phyloP scores from a whole-genome alignment of 2,329 filamentous ascomycete genomes.

The Chrysoporthe deuterocubensis region DNA sequence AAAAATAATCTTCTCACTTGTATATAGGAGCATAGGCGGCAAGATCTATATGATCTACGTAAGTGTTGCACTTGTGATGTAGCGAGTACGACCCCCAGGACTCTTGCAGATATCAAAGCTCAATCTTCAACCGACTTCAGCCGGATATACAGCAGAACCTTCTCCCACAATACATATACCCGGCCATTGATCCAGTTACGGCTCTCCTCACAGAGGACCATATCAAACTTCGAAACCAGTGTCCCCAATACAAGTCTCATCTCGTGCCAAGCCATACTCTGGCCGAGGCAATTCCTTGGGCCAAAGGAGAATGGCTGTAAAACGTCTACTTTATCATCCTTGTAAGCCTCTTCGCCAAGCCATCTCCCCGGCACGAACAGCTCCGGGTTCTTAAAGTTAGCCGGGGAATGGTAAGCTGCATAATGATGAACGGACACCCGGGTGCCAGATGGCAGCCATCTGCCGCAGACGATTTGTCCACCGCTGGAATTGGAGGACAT shows the following conservation, averaged over 20 bases:
- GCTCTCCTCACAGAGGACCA: constrained; percentile 44
- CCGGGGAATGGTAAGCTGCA: constrained; percentile 46
- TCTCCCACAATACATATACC: constrained; percentile 46
- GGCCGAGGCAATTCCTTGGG: constrained; percentile 39
- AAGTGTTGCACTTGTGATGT: too few species aligned
- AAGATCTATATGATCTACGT: too few species aligned
- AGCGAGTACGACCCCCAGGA: too few species aligned
- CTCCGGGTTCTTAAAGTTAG: constrained; percentile 50
- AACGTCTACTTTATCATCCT: constrained; percentile 32
- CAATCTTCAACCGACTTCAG: constrained; percentile 35
- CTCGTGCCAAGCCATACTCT: constrained; percentile 51
- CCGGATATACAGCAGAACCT: constrained; percentile 41
- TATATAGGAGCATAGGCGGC: too few species aligned
- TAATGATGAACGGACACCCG: constrained; percentile 49
- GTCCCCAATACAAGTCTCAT: constrained; percentile 52
- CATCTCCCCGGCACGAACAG: constrained; percentile 54
- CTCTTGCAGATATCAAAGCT: too few species aligned
- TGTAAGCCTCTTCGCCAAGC: constrained; percentile 35
- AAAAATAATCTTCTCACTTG: too few species aligned
- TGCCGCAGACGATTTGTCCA: constrained; percentile 38
- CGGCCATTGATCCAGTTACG: constrained; percentile 44
- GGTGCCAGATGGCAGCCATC: constrained; percentile 40
- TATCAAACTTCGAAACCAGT: constrained; percentile 53
- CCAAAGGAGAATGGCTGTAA: constrained; percentile 39
- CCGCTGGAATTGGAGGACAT: constrained; percentile 33